These are phyloP conservation scores for Yarrowia alimentaria DNA, from an alignment of 805 yeast genomes.

Conservation along the genomic window DNA sequence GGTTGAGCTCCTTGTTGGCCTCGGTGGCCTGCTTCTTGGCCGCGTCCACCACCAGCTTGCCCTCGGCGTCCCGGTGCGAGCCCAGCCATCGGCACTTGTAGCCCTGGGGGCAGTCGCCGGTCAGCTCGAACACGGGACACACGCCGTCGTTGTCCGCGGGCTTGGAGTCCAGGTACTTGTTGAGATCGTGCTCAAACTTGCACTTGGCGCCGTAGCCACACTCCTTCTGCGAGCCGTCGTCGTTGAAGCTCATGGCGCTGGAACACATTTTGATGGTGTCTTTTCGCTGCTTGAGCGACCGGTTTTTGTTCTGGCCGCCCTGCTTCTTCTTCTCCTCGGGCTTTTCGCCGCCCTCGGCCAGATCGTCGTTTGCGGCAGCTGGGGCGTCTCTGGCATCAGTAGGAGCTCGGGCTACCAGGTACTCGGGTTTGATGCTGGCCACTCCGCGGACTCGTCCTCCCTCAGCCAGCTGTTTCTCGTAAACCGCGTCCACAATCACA, in stretches of 20 bases:
- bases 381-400: conserved; percentile 28
- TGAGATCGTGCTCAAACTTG: conserved; percentile 72
- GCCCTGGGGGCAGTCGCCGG: conserved; percentile 92
- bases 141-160: conserved; percentile 67
- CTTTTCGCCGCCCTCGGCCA: conserved; percentile 36
- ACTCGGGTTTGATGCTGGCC: conserved; percentile 77
- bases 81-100: conserved; percentile 87
- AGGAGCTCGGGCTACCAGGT: conserved; percentile 42
- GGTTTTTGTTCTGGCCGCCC: conserved; percentile 79
- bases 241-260: conserved; percentile 36
- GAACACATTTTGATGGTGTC: conserved; percentile 69
- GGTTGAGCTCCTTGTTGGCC: conserved; percentile 61
- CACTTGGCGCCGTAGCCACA: conserved; percentile 69
- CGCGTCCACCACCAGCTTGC: conserved; percentile 46
- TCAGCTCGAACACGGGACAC: conserved; percentile 79
- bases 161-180: conserved; percentile 60
- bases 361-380: conserved; percentile 32
- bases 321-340: conserved; percentile 52
- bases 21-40: conserved; percentile 42
- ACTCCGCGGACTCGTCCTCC: conserved; percentile 55
- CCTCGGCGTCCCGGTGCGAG: conserved; percentile 55
- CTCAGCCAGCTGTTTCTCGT: conserved; percentile 31
- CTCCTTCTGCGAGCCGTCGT: conserved; percentile 20
- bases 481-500: conserved; percentile 32
- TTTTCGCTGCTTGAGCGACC: conserved; percentile 68